phyloP scores from a whole-genome alignment of 345 rosid species.

The Xanthoceras sorbifolium region DNA sequence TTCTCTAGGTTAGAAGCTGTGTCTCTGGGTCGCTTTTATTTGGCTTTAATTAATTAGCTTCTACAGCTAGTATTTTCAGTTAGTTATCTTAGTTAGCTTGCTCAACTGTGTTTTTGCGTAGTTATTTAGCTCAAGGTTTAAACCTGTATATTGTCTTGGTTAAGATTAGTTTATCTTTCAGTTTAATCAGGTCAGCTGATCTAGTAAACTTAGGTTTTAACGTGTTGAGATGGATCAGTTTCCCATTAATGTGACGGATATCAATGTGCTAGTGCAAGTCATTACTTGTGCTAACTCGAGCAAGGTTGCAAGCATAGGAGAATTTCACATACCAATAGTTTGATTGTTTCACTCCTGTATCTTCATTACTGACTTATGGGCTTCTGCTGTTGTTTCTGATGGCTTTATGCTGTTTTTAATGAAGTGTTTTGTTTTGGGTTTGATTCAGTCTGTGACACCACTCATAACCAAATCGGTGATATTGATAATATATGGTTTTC shows the following conservation, averaged over 20 bases:
- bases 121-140: background rate
- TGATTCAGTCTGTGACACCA: background rate
- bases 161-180: background rate
- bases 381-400: background rate
- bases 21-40: background rate
- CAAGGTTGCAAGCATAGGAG: background rate
- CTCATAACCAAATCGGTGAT: background rate
- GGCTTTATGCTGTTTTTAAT: slow-evolving; percentile 4
- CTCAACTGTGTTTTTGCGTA: background rate
- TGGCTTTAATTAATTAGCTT: background rate
- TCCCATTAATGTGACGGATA: background rate
- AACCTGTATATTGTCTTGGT: background rate
- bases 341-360: background rate
- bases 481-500: background rate
- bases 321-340: background rate
- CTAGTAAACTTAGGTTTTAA: background rate
- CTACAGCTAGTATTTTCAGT: background rate
- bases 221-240: background rate
- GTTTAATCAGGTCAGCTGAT: background rate
- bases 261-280: background rate
- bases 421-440: background rate
- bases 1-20: background rate
- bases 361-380: background rate
- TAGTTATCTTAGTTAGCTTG: background rate
- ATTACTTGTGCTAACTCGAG: background rate